Evolutionary conservation across 1,284 basidiomycete species (phyloP), one percentile per base, ranked within the genome.

Genomic region (Cryptococcus sp.): DNA sequence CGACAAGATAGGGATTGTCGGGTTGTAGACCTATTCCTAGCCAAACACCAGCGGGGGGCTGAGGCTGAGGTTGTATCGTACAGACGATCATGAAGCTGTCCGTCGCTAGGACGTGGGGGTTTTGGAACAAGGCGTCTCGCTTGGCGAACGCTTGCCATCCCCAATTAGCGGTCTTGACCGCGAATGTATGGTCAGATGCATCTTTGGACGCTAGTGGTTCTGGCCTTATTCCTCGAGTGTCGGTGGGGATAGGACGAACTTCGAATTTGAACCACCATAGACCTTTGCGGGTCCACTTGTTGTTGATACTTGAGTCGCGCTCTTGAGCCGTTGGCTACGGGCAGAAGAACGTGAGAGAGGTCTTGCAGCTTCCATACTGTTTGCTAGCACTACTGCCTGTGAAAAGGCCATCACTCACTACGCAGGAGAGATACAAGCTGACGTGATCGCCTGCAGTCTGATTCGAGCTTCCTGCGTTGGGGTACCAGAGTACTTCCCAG

Each of bases 251-350:
- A 15, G 83, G 86, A 72, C 84, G 84, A 65, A 93, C 81, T 71
- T 91, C 90, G 70, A 93, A 92, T 59, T 83, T 86, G 74, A 93
- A 93, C 69, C 87, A 89, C 79, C 86, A 93, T 20, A 87, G 78
- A 1, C 91, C 91, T 59, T 90, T 87, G n/a, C 91, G 84, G 16
- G 83, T 78, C 91, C 91, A 93, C 76, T 83, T 86, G 62, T 83
- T 82, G 61, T 88, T 84, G 17, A 86, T 73, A 0, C 85, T 82
- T 26, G 78, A 81, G 54, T 89, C 87, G 62, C 83, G 86, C 74
- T 92, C 89, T 62, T 86, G 85, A n/a, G 81, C 73, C 0, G 88
- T 90, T 7, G 89, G 89, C 54, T 68, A 52, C 16, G 48, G n/a
- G 10, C 20, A 6, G 46, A 29, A 23, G 10, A n/a, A 44, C 22